Evolutionary conservation across 108 stramenopile species (phyloP).

Genomic region (Cyclotella atomus): DNA sequence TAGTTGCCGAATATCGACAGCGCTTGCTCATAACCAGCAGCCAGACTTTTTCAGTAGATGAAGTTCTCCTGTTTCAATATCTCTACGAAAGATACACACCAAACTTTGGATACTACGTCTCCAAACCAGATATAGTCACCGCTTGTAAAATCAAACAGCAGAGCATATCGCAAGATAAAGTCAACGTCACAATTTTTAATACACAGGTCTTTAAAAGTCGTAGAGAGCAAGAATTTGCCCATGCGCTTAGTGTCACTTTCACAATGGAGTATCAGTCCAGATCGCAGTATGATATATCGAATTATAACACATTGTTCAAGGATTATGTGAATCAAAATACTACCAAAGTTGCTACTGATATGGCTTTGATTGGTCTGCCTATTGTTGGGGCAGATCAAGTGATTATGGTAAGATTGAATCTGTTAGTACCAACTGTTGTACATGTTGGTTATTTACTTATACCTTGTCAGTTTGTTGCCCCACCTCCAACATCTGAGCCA

Average conservation of each 20-base stretch:
- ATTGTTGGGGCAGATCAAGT: background rate
- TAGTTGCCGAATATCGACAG: background rate
- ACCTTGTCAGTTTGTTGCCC: too few relatives aligned
- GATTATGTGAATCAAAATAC: conserved; percentile 26
- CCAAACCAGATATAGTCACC: conserved; percentile 3
- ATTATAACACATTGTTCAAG: conserved; percentile 9
- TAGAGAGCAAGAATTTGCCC: background rate
- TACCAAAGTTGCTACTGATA: conserved; percentile 20
- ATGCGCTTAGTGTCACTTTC: conserved; percentile 1
- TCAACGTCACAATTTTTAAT: background rate
- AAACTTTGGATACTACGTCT: conserved; percentile 17
- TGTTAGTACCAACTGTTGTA: too few relatives aligned
- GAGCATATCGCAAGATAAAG: conserved; percentile 2
- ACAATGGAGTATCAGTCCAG: conserved; percentile 17
- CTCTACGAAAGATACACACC: conserved; percentile 11
- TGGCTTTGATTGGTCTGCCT: conserved; percentile 9
- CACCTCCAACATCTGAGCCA: too few relatives aligned
- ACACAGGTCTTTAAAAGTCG: background rate
- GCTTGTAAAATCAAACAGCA: conserved; percentile 1
- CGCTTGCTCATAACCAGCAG: background rate
- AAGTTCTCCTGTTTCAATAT: background rate
- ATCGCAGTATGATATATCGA: conserved; percentile 9
- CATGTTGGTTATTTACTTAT: too few relatives aligned
- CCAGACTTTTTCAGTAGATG: background rate
- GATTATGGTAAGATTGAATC: conserved; percentile 1